A percentile compares a stretch with the other conserved stretches of the same genome.
These are phyloP conservation scores for Leccinum rimulosum DNA, from an alignment of 768 basidiomycete species.

Conservation along the genomic window DNA sequence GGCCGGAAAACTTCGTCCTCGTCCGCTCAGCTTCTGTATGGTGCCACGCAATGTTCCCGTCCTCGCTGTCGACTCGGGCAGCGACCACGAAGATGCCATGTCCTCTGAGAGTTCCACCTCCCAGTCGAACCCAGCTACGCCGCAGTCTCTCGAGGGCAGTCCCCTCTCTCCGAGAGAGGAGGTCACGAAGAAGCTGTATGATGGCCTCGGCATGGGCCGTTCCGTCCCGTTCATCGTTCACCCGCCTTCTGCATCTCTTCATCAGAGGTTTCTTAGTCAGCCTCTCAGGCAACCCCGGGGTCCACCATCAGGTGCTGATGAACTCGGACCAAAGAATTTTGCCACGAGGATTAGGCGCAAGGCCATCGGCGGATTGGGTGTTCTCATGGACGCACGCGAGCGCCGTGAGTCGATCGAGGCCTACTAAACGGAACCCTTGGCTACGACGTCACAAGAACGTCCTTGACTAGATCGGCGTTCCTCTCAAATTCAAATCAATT, in stretches of 20 bases:
- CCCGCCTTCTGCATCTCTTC: conserved; percentile 27
- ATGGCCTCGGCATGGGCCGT: conserved; percentile 83
- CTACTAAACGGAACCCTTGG: conserved; percentile 42
- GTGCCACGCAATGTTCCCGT: conserved; percentile 45
- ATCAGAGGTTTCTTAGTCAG: conserved; percentile 61
- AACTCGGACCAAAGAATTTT: conserved; percentile 86
- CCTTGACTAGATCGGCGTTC: conserved; percentile 8
- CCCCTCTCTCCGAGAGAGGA: conserved; percentile 85
- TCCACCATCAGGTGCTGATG: conserved; percentile 83
- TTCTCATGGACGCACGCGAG: conserved; percentile 79
- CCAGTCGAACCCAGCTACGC: conserved; percentile 73
- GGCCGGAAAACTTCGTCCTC: conserved; percentile 50
- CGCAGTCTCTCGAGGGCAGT: conserved; percentile 50
- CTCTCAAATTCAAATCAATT: conserved; percentile 18
- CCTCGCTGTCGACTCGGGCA: conserved; percentile 55
- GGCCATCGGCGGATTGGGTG: conserved; percentile 78
- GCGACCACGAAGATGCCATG: conserved; percentile 52
- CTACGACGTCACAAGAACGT: conserved; percentile 6
- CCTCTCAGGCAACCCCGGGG: conserved; percentile 85
- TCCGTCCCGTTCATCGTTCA: conserved; percentile 42
- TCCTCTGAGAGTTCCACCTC: conserved; percentile 61
- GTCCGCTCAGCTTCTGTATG: conserved; percentile 62
- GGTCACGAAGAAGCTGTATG: conserved; percentile 82
- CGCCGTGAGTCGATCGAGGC: conserved; percentile 72
- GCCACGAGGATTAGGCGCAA: conserved; percentile 81